Base-by-base conservation (phyloP, 2,329 filamentous ascomycete genomes). In the Claviceps cyperi region DNA sequence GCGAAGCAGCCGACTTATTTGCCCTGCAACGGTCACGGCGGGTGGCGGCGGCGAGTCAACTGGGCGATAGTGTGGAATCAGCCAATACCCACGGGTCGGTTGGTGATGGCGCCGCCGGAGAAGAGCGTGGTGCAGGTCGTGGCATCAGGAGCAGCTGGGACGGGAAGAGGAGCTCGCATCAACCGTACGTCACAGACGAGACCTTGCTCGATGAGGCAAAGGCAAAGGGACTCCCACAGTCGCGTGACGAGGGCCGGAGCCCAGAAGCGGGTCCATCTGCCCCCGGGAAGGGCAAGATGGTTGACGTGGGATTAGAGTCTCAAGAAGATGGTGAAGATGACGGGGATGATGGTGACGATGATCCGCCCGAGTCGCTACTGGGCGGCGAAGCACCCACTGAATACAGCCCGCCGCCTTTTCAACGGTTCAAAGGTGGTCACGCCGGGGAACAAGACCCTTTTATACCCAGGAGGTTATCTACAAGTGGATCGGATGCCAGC, bases 1-100 rank as follows among this genome's bases (percentile, higher is more conserved):
- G 89, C 49, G 91, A 97, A 62, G 86, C 91, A 36, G 89, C 89
- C n/a, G 92, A 97, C 66, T 82, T 92, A 57, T 94, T 90, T 66
- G 91, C 91, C 5, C 72, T 98, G 51, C 90, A 97, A 66, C 78
- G 84, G 58, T 97, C 91, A 56, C 79, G 92, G 57, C 79, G 90
- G 45, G 86, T 95, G 52, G 91, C 96, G 61, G 87, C 88, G 14
- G 82, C 83, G 14, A 88, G 85, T 65, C 81, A 86, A 57, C 69
- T 96, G 47, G 86, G 85, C 38, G 89, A 94, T 57, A 95, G 89
- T 54, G 83, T 84, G 2, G 90, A 94, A 58, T 80, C 84, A 2
- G 60, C 58, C 44, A 67, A 71, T 38, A 71, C 67, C 52, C 60
- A 62, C 15, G 65, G 58, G 0, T 69, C 67, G 2, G 51, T 68